Conservation (phyloP, 306 rosid genomes). For the Acacia melanoxylon region DNA sequence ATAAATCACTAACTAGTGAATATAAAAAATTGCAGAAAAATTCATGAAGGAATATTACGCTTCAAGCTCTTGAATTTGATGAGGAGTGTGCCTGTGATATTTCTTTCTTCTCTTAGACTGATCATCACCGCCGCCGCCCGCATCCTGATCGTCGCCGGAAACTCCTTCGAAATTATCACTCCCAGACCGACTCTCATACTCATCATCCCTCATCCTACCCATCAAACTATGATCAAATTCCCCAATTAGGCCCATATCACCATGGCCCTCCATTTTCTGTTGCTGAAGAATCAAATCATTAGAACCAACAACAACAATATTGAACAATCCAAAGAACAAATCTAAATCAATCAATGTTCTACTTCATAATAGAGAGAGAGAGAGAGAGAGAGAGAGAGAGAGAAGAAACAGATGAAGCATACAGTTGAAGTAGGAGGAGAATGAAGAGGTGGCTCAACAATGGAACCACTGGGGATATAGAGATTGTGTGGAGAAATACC, state of each 20-base stretch:
- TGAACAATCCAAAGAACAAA: not conserved
- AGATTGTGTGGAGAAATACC: slow-evolving; percentile 35
- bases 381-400: not conserved
- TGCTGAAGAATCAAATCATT: slow-evolving; percentile 41
- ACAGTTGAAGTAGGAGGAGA: slow-evolving; percentile 34
- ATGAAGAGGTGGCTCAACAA: slow-evolving; percentile 37
- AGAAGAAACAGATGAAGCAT: slow-evolving; percentile 25
- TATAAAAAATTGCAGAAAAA: not conserved
- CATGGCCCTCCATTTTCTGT: slow-evolving; percentile 67
- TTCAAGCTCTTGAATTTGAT: slow-evolving; percentile 39
- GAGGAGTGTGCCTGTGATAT: slow-evolving; percentile 86
- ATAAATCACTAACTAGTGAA: not conserved
- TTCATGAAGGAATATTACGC: slow-evolving; percentile 41
- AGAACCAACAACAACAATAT: not conserved
- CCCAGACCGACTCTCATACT: slow-evolving; percentile 81
- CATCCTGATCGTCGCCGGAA: slow-evolving; percentile 86
- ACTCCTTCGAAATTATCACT: slow-evolving; percentile 75
- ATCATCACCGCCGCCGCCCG: slow-evolving; percentile 39
- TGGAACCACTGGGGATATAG: slow-evolving; percentile 35
- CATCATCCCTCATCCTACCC: slow-evolving; percentile 72
- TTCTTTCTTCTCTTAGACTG: slow-evolving; percentile 62
- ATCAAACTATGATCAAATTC: slow-evolving; percentile 58
- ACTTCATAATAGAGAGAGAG: not conserved
- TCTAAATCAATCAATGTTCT: not conserved
- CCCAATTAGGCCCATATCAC: slow-evolving; percentile 53